These are phyloP conservation scores for Ehretia macrophylla DNA, from an alignment of 257 asterid species.

Conservation along the genomic window DNA sequence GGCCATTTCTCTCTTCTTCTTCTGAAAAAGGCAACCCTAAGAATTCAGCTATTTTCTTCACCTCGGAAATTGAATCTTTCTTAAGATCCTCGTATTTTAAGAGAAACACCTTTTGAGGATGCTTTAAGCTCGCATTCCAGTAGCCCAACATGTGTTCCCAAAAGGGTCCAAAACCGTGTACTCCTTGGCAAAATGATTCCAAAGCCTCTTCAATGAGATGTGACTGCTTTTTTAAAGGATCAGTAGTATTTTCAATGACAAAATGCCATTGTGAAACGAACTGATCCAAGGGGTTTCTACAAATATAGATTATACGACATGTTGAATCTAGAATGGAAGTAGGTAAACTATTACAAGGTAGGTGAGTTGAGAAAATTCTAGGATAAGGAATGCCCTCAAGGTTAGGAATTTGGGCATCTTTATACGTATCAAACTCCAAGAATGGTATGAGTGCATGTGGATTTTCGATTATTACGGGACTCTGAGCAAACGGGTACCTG, in stretches of 20 bases:
- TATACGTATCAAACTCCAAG: conserved; percentile 7
- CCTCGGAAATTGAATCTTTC: not conserved
- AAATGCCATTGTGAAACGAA: conserved; percentile 3
- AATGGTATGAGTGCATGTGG: conserved; percentile 8
- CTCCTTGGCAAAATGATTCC: not conserved
- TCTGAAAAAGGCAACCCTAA: not conserved
- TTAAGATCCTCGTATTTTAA: not conserved
- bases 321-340: not conserved
- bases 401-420: not conserved
- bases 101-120: conserved; percentile 1
- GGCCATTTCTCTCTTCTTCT: not conserved
- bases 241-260: not conserved
- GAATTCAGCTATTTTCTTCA: conserved; percentile 2
- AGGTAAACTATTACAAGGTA: conserved; percentile 2
- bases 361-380: conserved; percentile 7
- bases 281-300: conserved; percentile 11
- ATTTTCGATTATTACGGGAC: conserved; percentile 10
- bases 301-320: conserved; percentile 3
- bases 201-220: not conserved
- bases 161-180: conserved; percentile 9
- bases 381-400: not conserved
- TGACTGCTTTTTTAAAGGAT: not conserved
- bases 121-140: conserved; percentile 5
- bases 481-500: not conserved
- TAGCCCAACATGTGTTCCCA: conserved; percentile 9